Percentiles rank a stretch among this genome's conserved stretches.
Conservation (phyloP, 2,329 filamentous ascomycete genomes). For the Claviceps pazoutovae region DNA sequence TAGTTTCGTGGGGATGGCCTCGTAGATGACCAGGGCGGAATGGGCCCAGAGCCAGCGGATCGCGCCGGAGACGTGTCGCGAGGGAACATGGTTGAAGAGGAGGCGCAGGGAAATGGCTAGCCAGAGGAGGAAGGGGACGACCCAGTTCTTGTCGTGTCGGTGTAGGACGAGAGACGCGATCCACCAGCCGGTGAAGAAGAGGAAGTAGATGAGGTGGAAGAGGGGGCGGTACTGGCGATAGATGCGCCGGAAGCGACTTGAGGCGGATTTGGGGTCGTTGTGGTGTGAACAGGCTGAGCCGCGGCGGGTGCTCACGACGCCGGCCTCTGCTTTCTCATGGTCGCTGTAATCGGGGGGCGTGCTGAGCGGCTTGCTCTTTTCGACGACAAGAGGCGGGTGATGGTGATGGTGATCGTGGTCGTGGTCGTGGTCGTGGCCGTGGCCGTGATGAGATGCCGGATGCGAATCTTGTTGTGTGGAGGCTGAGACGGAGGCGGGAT, state of each 20-base stretch:
- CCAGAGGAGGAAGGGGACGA: slow-evolving; percentile 73
- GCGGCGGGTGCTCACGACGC: slow-evolving; percentile 16
- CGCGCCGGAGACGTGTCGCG: slow-evolving; percentile 50
- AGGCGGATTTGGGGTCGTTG: slow-evolving; percentile 6
- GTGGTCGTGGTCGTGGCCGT: not conserved
- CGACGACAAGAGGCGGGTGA: slow-evolving; percentile 12
- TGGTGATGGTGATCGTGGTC: slow-evolving; percentile 11
- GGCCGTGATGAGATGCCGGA: too few relatives aligned
- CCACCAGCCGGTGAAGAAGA: slow-evolving; percentile 51
- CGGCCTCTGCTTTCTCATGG: slow-evolving; percentile 23
- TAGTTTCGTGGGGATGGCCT: slow-evolving; percentile 51
- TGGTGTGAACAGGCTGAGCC: slow-evolving; percentile 12
- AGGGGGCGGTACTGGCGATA: slow-evolving; percentile 32
- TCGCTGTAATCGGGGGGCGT: slow-evolving; percentile 26
- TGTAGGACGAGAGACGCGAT: slow-evolving; percentile 62
- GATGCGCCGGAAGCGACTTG: slow-evolving; percentile 17
- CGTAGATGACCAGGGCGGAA: slow-evolving; percentile 43
- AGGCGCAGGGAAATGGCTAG: slow-evolving; percentile 60
- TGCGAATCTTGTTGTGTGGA: too few relatives aligned
- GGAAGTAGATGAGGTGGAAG: slow-evolving; percentile 31
- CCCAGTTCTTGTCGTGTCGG: slow-evolving; percentile 60
- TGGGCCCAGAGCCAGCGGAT: slow-evolving; percentile 55
- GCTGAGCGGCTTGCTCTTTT: slow-evolving; percentile 10
- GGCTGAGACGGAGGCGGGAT: too few relatives aligned
- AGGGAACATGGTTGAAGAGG: slow-evolving; percentile 59